phyloP scores from a whole-genome alignment of 768 basidiomycete species.

The Cantharellus anzutake region DNA sequence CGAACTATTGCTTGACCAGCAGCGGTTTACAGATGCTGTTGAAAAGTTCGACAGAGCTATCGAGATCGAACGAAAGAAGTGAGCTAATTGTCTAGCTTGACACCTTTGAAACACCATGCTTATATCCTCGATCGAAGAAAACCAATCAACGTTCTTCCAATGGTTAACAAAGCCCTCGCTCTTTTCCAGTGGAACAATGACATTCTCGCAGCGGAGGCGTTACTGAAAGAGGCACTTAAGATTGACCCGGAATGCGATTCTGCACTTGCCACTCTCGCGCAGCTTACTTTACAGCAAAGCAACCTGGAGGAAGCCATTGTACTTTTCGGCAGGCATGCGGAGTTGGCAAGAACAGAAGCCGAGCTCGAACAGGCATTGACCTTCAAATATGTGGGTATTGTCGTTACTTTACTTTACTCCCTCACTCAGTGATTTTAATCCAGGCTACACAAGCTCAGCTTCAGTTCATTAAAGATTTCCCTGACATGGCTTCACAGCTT shows the following conservation, averaged over 20 bases:
- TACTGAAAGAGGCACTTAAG: conserved; percentile 72
- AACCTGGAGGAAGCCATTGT: conserved; percentile 71
- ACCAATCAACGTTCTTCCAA: conserved; percentile 67
- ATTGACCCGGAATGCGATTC: conserved; percentile 92
- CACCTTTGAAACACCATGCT: neutral
- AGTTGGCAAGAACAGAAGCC: conserved; percentile 76
- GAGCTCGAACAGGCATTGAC: conserved; percentile 61
- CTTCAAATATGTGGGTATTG: conserved; percentile 47
- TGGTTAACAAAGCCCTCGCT: conserved; percentile 96
- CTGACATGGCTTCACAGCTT: conserved; percentile 15
- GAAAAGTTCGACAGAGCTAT: conserved; percentile 87
- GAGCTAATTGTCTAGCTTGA: conserved; percentile 11
- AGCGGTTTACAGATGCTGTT: conserved; percentile 69
- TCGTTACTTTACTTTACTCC: neutral
- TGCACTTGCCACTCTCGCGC: conserved; percentile 87
- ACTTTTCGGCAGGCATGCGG: conserved; percentile 69
- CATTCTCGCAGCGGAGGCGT: conserved; percentile 55
- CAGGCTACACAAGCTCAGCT: conserved; percentile 71
- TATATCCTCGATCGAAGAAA: conserved; percentile 10
- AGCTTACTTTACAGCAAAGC: conserved; percentile 78
- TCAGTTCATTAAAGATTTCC: conserved; percentile 68
- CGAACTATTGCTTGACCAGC: conserved; percentile 84
- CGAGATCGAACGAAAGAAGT: conserved; percentile 70
- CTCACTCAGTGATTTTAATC: conserved; percentile 1
- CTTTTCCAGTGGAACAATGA: conserved; percentile 95